Base-by-base conservation (phyloP, 306 rosid species). In the Crotalaria pallida region DNA sequence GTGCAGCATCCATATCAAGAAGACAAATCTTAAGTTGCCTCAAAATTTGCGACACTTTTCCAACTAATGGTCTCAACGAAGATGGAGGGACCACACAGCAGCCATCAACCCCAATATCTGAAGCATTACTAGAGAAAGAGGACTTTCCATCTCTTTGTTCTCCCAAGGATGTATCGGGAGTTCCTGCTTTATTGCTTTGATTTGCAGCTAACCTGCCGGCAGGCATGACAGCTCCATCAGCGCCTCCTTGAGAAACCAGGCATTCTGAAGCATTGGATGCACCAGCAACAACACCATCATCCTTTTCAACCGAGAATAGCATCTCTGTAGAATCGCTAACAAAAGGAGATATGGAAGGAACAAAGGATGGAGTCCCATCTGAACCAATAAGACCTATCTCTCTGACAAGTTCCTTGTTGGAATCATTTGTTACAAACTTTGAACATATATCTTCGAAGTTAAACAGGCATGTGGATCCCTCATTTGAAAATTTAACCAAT, bases 1-100 rank as follows among this genome's bases (percentile, higher is more conserved):
- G 86, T 10, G 89, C 88, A 73, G 99, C 99, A 65, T 95, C 97
- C 85, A 95, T 91, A 57, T 95, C 97, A 75, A 91, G 97, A 12
- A 95, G 84, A 84, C 81, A 85, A 50, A 84, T 87, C 86, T 91
- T 95, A 58, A 91, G 84, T 79, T 76, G 85, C 90, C 84, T 88
- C 58, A 70, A 82, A 75, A 95, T 87, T 59, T 83, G 92, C 45
- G 84, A 84, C 74, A 75, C 84, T 79, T 83, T 91, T 27, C 99
- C 99, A 68, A 83, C 87, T 71, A 95, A 56, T 36, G 97, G 97
- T 80, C 84, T 89, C 82, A 84, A 80, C 12, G 99, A 89, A 76
- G 96, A 84, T 76, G 56, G 68, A 17, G 99, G 97, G 43, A 95
- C 89, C 81, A 87, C 96, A 85, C 88, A 87, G 77, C 81, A 87